phyloP scores from a whole-genome alignment of 2,329 filamentous ascomycete species.

The Aspergillus fumigatiaffinis region DNA sequence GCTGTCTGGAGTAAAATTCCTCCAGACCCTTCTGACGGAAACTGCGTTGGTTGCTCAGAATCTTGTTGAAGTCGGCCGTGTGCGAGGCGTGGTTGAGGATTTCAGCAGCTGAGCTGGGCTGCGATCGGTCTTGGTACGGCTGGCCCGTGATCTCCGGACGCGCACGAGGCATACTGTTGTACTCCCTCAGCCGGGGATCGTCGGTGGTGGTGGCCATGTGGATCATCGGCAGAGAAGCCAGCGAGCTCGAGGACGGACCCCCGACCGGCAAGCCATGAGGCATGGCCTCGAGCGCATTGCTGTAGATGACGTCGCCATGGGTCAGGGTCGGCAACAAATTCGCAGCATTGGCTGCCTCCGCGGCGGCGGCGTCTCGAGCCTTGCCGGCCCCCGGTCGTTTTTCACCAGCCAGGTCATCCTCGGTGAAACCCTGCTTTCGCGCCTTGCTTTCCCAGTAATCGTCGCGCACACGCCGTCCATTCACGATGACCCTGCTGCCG shows the following conservation, averaged over 20 bases:
- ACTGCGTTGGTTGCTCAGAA: constrained; percentile 72
- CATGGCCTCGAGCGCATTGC: constrained; percentile 66
- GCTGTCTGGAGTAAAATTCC: constrained; percentile 75
- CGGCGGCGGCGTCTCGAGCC: constrained; percentile 74
- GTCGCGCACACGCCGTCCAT: constrained; percentile 86
- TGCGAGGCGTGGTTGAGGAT: constrained; percentile 83
- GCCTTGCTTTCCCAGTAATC: constrained; percentile 99
- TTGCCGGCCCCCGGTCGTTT: constrained; percentile 91
- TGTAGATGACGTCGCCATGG: constrained; percentile 86
- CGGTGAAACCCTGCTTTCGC: constrained; percentile 94
- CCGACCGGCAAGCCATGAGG: constrained; percentile 68
- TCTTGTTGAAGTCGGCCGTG: constrained; percentile 86
- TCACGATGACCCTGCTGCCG: constrained; percentile 85
- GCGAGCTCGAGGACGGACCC: constrained; percentile 59
- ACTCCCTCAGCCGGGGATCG: constrained; percentile 73
- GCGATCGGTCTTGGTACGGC: constrained; percentile 81
- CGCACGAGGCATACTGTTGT: constrained; percentile 76
- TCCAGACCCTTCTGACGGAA: constrained; percentile 77
- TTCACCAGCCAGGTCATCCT: constrained; percentile 91
- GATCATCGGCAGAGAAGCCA: constrained; percentile 77
- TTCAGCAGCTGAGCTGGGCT: constrained; percentile 70
- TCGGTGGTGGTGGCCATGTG: constrained; percentile 74
- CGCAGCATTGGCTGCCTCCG: constrained; percentile 60
- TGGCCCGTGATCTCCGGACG: constrained; percentile 86
- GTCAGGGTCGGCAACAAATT: constrained; percentile 59